Conservation (phyloP, 345 rosid genomes). For the Eucalyptus leucophloia region DNA sequence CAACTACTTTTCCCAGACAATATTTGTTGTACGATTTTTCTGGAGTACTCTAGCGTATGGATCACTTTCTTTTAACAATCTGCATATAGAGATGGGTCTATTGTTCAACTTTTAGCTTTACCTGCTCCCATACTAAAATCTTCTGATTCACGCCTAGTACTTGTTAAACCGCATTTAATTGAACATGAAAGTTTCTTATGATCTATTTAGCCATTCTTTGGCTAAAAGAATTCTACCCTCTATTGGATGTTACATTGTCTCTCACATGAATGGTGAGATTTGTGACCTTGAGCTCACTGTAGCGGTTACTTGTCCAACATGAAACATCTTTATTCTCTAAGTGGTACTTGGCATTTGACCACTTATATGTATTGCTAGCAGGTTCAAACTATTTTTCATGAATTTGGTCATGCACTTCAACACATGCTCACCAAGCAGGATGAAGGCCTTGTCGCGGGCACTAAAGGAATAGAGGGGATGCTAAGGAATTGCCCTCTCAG, state of each 20-base stretch:
- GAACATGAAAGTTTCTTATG: background rate
- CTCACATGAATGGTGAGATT: background rate
- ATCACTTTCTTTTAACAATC: too few species aligned
- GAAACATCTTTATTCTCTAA: background rate
- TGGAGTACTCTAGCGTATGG: background rate
- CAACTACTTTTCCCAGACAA: too few species aligned
- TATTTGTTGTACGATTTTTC: too few species aligned
- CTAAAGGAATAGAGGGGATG: slow-evolving; percentile 79
- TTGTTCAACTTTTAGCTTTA: background rate
- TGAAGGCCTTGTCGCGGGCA: slow-evolving; percentile 83
- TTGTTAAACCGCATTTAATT: background rate
- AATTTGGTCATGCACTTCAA: slow-evolving; percentile 91
- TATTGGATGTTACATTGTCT: background rate
- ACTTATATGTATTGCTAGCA: background rate
- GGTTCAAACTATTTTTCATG: slow-evolving; percentile 95
- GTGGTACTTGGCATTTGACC: too few species aligned
- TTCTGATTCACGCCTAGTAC: background rate
- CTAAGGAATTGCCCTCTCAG: slow-evolving; percentile 84
- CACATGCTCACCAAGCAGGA: slow-evolving; percentile 89
- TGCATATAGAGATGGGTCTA: background rate
- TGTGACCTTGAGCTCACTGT: background rate
- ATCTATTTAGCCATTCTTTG: background rate
- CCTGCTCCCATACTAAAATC: background rate
- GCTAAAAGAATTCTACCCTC: background rate
- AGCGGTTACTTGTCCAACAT: background rate